Evolutionary conservation across 2,329 filamentous ascomycete genomes (phyloP), one percentile per base, ranked within the genome.

Genomic region (Rutstroemia sp.): DNA sequence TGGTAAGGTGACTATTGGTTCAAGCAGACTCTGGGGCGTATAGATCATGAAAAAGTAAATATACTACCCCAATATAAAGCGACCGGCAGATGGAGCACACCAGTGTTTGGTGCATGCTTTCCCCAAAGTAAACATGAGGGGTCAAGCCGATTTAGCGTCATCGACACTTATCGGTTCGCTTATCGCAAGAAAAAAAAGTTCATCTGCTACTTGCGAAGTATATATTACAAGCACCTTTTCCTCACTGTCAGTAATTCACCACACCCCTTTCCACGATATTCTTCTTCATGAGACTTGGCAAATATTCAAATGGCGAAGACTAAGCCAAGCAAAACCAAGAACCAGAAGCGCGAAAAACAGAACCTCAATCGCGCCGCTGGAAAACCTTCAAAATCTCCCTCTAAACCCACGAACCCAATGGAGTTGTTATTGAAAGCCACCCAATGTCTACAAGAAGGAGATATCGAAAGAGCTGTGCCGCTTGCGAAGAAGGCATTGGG

Each of bases 221-320:
- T 7, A 25, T 27, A 27, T 27, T 8, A 38, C 47, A 45, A 21
- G 44, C 51, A 56, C 38, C 19, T 56, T 51, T 45, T 30, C 19
- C 27, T 12, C 46, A n/a, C 9, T 51, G 47, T 38, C 12, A n/a
- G 4, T 30, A 40, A 12, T 27, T 16, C 44, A 48, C n/a, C 21
- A 50, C n/a, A 48, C 16, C 6, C 23, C 23, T 19, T 36, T 23
- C 16, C 27, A 30, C 48, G 38, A 5, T 25, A 14, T 49, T 4
- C n/a, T 19, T 10, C 48, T 38, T 47, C 34, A 30, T 10, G 19
- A 16, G 23, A 44, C 16, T 34, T 12, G 12, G 25, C 6, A 42
- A 38, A 10, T n/a, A 23, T 40, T 17, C 61, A 51, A 56, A 70
- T 70, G 68, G 68, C 68, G 36, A 70, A 70, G 60, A 68, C 65